Evolutionary conservation across 441 rosid species (phyloP).

Genomic region (Croton setiger): DNA sequence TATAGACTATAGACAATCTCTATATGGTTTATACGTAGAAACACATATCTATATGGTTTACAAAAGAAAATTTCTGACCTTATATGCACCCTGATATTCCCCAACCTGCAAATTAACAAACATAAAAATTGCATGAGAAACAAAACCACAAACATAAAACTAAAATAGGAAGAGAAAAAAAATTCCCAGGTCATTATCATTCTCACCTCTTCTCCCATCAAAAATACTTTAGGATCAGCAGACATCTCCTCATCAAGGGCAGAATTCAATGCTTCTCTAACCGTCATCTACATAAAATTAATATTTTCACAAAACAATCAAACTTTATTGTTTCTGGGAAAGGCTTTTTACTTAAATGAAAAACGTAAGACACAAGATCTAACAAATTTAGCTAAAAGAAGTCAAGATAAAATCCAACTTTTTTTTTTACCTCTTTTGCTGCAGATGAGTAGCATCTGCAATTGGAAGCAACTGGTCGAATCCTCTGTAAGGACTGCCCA

Average conservation of each 20-base stretch:
- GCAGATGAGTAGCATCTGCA: conserved; percentile 49
- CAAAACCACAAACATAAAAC: not conserved
- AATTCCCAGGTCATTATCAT: conserved; percentile 2
- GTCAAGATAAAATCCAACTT: not conserved
- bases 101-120: conserved; percentile 61
- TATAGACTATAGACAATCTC: not conserved
- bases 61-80: conserved; percentile 48
- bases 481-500: conserved; percentile 28
- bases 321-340: not conserved
- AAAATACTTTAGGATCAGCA: conserved; percentile 72
- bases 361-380: not conserved
- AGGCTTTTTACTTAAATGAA: not conserved
- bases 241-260: conserved; percentile 89
- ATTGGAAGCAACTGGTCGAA: conserved; percentile 29
- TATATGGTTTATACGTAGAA: not conserved
- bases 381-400: not conserved
- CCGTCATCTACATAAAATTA: conserved; percentile 39
- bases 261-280: conserved; percentile 68
- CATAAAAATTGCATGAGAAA: conserved; percentile 10
- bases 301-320: not conserved
- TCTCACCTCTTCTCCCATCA: conserved; percentile 83
- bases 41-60: not conserved
- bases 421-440: conserved; percentile 38
- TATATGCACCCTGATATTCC: conserved; percentile 96
- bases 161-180: not conserved